Evolutionary conservation across 805 yeast species (phyloP).

Genomic region (Zygoascus bituminiphila): DNA sequence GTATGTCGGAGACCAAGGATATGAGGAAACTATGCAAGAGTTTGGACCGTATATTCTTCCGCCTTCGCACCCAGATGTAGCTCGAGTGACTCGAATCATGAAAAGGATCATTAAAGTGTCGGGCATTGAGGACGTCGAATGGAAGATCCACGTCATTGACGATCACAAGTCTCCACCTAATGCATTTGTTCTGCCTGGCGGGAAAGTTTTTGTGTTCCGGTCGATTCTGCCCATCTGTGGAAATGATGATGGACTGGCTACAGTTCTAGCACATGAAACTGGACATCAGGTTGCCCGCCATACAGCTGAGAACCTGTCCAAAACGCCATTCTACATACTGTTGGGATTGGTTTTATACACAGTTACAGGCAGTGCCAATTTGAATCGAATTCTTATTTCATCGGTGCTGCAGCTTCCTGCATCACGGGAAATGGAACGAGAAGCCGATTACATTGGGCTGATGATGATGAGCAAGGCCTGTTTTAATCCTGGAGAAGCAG

Average conservation of each 20-base stretch:
- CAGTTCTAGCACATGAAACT: conserved; percentile 86
- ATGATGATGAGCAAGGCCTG: conserved; percentile 90
- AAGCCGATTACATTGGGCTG: conserved; percentile 91
- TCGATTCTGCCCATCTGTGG: conserved; percentile 69
- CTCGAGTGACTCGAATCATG: conserved; percentile 55
- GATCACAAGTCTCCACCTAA: conserved; percentile 76
- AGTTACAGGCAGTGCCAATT: conserved; percentile 48
- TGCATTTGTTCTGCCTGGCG: conserved; percentile 94
- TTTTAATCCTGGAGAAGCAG: conserved; percentile 67
- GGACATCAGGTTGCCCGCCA: conserved; percentile 94
- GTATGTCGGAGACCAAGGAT: conserved; percentile 55
- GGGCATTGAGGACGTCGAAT: conserved; percentile 32
- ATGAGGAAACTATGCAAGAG: conserved; percentile 50
- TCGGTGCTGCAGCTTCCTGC: conserved; percentile 70
- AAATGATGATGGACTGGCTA: conserved; percentile 89
- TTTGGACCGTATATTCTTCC: conserved; percentile 52
- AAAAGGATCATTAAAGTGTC: conserved; percentile 43
- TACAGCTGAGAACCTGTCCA: conserved; percentile 72
- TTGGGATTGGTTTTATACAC: conserved; percentile 47
- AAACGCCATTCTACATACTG: conserved; percentile 60
- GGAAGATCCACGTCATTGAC: conserved; percentile 77
- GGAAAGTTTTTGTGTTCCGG: conserved; percentile 84
- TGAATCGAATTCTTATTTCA: conserved; percentile 46
- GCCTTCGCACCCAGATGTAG: conserved; percentile 48
- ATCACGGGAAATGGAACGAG: conserved; percentile 88